Conservation (phyloP, 2,329 filamentous ascomycete species). For the Penicillium sp. region DNA sequence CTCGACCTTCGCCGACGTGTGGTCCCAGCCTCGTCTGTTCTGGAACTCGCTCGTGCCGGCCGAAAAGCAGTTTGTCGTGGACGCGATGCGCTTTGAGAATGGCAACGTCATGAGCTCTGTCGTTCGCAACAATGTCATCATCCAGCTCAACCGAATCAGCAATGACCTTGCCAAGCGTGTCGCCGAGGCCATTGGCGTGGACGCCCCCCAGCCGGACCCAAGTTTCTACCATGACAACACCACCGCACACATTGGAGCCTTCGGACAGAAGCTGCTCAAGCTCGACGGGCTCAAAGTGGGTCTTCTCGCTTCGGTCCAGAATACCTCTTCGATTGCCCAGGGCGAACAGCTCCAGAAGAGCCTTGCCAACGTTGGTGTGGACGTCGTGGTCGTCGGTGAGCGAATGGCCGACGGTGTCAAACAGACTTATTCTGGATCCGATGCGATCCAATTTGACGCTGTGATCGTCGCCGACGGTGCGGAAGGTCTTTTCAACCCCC, state of each 20-base stretch:
- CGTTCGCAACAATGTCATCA: slow-evolving; percentile 61
- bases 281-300: slow-evolving; percentile 61
- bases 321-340: slow-evolving; percentile 43
- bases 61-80: slow-evolving; percentile 66
- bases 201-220: slow-evolving; percentile 53
- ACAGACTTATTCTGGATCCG: slow-evolving; percentile 59
- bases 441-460: slow-evolving; percentile 45
- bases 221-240: slow-evolving; percentile 65
- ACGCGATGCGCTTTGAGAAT: slow-evolving; percentile 67
- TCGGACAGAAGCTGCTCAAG: slow-evolving; percentile 52
- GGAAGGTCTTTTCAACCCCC: slow-evolving; percentile 46
- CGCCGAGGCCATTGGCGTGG: slow-evolving; percentile 55
- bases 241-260: slow-evolving; percentile 56
- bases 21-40: slow-evolving; percentile 66
- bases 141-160: slow-evolving; percentile 62
- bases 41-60: slow-evolving; percentile 62
- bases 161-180: slow-evolving; percentile 63
- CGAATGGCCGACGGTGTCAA: slow-evolving; percentile 50
- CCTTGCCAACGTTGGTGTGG: slow-evolving; percentile 43
- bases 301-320: slow-evolving; percentile 50
- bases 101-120: slow-evolving; percentile 52
- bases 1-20: slow-evolving; percentile 64
- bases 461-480: slow-evolving; percentile 56
- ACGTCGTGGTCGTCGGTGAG: slow-evolving; percentile 58
- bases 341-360: slow-evolving; percentile 48